Evolutionary conservation across 129 eudicot genomes (phyloP).

Genomic region (Mikania micrantha): DNA sequence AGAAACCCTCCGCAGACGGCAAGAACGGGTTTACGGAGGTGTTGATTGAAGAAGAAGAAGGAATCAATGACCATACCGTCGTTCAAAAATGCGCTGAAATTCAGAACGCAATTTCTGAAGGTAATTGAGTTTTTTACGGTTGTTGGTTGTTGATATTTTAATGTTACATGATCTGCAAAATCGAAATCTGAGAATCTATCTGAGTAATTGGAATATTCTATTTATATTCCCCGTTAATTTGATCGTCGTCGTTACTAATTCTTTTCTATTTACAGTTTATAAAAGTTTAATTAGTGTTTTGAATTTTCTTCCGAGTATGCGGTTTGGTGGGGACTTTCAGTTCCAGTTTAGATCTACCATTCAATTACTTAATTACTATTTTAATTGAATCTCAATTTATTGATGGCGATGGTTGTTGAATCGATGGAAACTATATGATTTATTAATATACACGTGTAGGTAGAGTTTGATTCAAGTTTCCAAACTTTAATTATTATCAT

Average conservation of each 20-base stretch:
- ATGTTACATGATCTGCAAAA: not conserved
- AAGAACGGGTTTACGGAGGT: constrained; percentile 48
- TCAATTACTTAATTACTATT: not conserved
- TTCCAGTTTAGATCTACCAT: constrained; percentile 25
- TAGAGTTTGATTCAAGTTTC: constrained; percentile 24
- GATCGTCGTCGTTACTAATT: not conserved
- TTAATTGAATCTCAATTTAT: constrained; percentile 6
- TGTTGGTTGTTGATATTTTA: no score
- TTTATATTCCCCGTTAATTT: not conserved
- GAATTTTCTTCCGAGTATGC: constrained; percentile 6
- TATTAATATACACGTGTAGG: constrained; percentile 26
- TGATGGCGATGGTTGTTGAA: constrained; percentile 28
- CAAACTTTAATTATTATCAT: not conserved
- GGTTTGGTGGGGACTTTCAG: constrained; percentile 14
- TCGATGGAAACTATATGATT: constrained; percentile 14
- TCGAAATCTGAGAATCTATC: not conserved
- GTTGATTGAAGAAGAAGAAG: constrained; percentile 66
- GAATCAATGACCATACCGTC: constrained; percentile 42
- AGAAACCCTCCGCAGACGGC: constrained; percentile 14
- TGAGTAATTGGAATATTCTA: not conserved
- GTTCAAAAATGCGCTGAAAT: constrained; percentile 66
- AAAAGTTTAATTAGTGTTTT: constrained; percentile 2
- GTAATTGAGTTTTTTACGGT: constrained; percentile 17
- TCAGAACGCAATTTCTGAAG: constrained; percentile 65
- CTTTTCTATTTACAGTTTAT: not conserved